These are phyloP conservation scores for Magnusiomyces tetraspermus DNA, from an alignment of 1,139 yeast genomes.

Conservation along the genomic window DNA sequence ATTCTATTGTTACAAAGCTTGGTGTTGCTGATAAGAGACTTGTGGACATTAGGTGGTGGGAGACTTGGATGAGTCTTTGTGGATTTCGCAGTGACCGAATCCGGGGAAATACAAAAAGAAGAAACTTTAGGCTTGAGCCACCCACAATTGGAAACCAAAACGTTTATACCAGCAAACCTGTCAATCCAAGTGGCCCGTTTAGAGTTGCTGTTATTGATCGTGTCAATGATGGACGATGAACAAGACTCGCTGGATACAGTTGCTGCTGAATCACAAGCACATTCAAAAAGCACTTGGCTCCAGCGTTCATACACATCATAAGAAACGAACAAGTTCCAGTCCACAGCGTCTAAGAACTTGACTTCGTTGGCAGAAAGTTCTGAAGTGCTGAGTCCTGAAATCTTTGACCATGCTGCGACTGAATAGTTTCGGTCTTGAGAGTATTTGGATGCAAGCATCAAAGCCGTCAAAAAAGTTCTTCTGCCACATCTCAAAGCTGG, in stretches of 20 bases:
- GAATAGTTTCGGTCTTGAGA: slow-evolving; percentile 65
- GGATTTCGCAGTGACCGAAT: neutral
- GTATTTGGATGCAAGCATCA: slow-evolving; percentile 64
- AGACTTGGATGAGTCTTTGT: too few relatives aligned
- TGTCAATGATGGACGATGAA: neutral
- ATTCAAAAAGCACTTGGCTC: slow-evolving; percentile 32
- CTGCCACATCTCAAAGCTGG: slow-evolving; percentile 42
- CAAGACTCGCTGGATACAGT: neutral
- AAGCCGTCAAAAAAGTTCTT: slow-evolving; percentile 53
- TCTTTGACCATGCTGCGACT: slow-evolving; percentile 64
- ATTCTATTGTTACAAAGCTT: too few relatives aligned
- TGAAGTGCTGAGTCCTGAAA: slow-evolving; percentile 50
- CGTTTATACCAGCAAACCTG: neutral
- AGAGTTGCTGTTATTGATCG: neutral
- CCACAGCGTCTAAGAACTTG: slow-evolving; percentile 43
- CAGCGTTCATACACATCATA: slow-evolving; percentile 45
- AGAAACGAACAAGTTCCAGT: slow-evolving; percentile 49
- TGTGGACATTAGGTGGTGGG: too few relatives aligned
- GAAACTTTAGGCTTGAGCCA: neutral
- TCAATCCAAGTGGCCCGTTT: neutral
- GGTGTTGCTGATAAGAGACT: too few relatives aligned
- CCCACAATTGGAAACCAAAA: neutral
- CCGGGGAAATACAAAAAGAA: neutral
- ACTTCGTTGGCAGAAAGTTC: slow-evolving; percentile 48
- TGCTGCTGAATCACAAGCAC: slow-evolving; percentile 18